These are phyloP conservation scores for Saprolegnia parasitica DNA, from an alignment of 352 stramenopile genomes.

Conservation along the genomic window DNA sequence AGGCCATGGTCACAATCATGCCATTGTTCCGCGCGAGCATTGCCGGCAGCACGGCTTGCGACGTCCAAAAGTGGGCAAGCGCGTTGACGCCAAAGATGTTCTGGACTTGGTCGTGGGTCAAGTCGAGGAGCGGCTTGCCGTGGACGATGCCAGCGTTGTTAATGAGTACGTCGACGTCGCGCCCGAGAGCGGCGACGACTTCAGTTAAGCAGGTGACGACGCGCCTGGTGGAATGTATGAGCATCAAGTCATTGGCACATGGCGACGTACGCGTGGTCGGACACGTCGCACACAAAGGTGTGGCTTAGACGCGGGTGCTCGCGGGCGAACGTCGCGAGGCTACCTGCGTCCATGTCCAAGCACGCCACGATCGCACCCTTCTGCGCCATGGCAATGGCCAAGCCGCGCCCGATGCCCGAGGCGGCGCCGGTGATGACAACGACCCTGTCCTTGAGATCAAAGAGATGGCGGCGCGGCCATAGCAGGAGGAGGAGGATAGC, in stretches of 20 bases:
- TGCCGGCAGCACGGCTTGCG: conserved; percentile 51
- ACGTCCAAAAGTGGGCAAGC: conserved; percentile 71
- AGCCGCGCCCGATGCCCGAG: conserved; percentile 21
- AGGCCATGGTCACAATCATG: conserved; percentile 70
- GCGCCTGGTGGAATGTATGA: conserved; percentile 33
- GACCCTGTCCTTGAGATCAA: conserved; percentile 5
- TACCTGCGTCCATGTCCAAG: conserved; percentile 7
- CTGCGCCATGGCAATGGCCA: conserved; percentile 7
- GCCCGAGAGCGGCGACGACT: conserved; percentile 35
- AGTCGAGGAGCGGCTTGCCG: conserved; percentile 38
- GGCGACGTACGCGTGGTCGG: conserved; percentile 50
- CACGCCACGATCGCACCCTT: not conserved
- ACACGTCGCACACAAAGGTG: conserved; percentile 54
- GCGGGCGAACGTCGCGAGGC: not conserved
- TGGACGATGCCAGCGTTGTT: conserved; percentile 62
- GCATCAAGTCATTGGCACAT: conserved; percentile 33
- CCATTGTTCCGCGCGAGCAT: conserved; percentile 48
- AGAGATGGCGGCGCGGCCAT: not conserved
- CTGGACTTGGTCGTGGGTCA: conserved; percentile 44
- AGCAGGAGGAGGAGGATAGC: not conserved
- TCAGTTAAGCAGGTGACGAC: conserved; percentile 36
- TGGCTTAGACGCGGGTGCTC: not conserved
- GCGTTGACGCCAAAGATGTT: conserved; percentile 58
- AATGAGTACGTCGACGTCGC: conserved; percentile 48
- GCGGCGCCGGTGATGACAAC: conserved; percentile 16